Conservation (phyloP, 192 early-diverging fungal genomes). For the Umbelopsis sp. region DNA sequence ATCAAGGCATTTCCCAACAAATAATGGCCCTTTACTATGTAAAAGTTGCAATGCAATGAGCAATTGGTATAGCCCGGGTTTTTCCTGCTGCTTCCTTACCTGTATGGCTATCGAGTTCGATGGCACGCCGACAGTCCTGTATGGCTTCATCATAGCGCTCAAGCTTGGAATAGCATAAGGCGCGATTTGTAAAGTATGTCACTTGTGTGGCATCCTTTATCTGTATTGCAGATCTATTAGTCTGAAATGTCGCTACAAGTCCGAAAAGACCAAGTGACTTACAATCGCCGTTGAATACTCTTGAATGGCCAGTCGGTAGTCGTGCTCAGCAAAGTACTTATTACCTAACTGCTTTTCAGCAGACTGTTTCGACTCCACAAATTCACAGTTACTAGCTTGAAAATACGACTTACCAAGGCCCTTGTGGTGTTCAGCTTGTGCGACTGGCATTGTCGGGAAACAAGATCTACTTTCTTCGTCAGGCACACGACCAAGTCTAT, state of each 20-base stretch:
- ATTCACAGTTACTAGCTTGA: background rate
- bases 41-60: slow-evolving; percentile 50
- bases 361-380: too few relatives aligned
- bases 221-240: slow-evolving; percentile 28
- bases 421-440: slow-evolving; percentile 35
- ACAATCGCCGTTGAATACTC: slow-evolving; percentile 82
- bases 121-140: slow-evolving; percentile 65
- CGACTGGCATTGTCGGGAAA: slow-evolving; percentile 18
- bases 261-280: slow-evolving; percentile 21
- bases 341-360: slow-evolving; percentile 48
- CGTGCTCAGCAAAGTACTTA: slow-evolving; percentile 54
- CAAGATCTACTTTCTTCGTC: background rate
- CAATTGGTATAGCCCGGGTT: too few relatives aligned
- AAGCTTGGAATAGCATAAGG: slow-evolving; percentile 71
- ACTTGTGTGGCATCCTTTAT: slow-evolving; percentile 64
- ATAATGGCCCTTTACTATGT: slow-evolving; percentile 35
- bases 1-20: slow-evolving; percentile 26
- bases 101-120: slow-evolving; percentile 65
- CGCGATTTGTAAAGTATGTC: slow-evolving; percentile 84
- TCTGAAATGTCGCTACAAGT: background rate
- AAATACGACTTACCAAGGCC: slow-evolving; percentile 9
- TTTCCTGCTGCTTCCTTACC: slow-evolving; percentile 32
- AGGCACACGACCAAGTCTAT: slow-evolving; percentile 4
- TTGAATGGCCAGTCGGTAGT: slow-evolving; percentile 65
- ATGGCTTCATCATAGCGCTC: slow-evolving; percentile 58